Evolutionary conservation across 1,284 basidiomycete genomes (phyloP), one percentile per base, ranked within the genome.

Genomic region (Trichosporon inkin): DNA sequence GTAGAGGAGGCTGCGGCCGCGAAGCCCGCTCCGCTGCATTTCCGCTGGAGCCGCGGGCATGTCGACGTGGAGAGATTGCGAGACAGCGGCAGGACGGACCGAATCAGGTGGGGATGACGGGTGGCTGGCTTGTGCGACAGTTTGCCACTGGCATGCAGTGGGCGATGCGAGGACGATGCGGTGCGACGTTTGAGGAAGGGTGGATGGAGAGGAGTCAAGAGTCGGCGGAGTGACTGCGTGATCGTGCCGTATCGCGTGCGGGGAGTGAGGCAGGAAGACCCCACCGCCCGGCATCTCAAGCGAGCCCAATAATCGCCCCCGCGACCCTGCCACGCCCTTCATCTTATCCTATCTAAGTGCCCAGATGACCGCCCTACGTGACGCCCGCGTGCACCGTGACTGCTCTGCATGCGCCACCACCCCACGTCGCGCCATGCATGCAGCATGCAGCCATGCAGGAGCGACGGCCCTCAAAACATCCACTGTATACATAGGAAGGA

Each of bases 1-100:
- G 58, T 66, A 79, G 34, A 95, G 85, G 37, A 95, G 82, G 20
- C 85, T 83, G 71, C 88, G 85, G 64, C 92, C 92, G 16, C 60
- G 60, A 32, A 62, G 40, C 10, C 62, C 55, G 14, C 39, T 49
- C 24, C 22, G 22, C 22, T 49, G 24, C 44, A 49, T 22, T 3
- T 14, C 14, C 44, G 44, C 19, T 24, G 44, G 16, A 24, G 28
- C 4, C 4, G 44, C 44, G 4, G 44, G 44, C 44, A 49, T 49
- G 44, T 49, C 44, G 44, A 49, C 44, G 44, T 49, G 44, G 44
- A 32, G 22, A 7, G 44, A 32, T n/a, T 22, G 24, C 22, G 44
- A 32, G 16, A 24, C 14, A 49, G 24, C 24, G 24, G n/a, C 17
- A 24, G n/a, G n/a, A n/a, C n/a, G n/a, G n/a, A n/a, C n/a, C n/a